Evolutionary conservation across 306 rosid genomes (phyloP).

Genomic region (Acacia acuminata): DNA sequence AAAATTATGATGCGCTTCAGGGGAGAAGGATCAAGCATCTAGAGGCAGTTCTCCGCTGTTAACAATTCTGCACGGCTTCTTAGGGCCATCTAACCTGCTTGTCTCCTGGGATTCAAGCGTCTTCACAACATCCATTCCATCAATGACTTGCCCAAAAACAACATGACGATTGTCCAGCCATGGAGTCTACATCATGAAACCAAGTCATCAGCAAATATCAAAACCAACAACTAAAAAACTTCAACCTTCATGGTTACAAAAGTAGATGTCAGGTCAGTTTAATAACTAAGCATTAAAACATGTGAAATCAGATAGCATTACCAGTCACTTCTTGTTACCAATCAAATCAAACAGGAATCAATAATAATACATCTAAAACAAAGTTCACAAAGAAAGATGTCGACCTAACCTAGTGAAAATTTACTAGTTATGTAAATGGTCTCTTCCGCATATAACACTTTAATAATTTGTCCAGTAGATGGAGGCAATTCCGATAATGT

Average conservation of each 20-base stretch:
- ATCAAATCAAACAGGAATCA: background rate
- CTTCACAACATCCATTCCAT: conserved; percentile 74
- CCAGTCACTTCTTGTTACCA: background rate
- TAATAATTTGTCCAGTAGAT: background rate
- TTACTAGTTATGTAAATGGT: background rate
- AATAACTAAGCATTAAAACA: background rate
- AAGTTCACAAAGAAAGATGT: background rate
- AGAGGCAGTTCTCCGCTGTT: conserved; percentile 69
- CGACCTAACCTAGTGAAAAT: background rate
- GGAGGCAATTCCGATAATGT: conserved; percentile 8
- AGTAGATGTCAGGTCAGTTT: background rate
- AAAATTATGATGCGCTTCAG: conserved; percentile 18
- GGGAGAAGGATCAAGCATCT: conserved; percentile 47
- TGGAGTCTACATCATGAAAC: conserved; percentile 65
- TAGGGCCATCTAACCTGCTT: conserved; percentile 73
- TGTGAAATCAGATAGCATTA: background rate
- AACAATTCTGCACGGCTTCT: conserved; percentile 75
- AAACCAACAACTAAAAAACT: conserved; percentile 33
- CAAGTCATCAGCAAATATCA: conserved; percentile 17
- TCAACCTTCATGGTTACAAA: background rate
- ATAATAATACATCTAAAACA: background rate
- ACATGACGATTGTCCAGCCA: conserved; percentile 96
- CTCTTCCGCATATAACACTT: background rate
- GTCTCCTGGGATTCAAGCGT: conserved; percentile 81
- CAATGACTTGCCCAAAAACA: conserved; percentile 78